A percentile compares a stretch with the other conserved stretches of the same genome.
Evolutionary conservation across 2,329 filamentous ascomycete genomes (phyloP).

Genomic region (Trichophyton verrucosum): DNA sequence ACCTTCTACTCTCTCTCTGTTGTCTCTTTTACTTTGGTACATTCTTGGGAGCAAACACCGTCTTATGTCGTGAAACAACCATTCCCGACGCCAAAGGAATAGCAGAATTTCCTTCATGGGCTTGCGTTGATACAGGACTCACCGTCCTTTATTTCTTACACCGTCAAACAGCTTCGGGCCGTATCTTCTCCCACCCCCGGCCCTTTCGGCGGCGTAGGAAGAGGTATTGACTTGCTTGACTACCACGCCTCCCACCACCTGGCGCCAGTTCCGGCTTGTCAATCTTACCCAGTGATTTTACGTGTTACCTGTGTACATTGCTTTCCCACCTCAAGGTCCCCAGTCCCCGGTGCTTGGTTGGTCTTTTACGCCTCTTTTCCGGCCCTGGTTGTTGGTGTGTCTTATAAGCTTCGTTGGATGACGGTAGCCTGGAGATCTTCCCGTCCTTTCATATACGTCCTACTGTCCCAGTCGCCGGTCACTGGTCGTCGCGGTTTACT

Average conservation of each 20-base stretch:
- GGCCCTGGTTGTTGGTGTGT: background rate
- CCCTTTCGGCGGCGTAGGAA: background rate
- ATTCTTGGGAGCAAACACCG: background rate
- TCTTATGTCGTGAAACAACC: background rate
- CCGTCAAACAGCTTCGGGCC: background rate
- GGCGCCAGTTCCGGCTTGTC: background rate
- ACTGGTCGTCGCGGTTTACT: background rate
- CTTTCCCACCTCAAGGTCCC: background rate
- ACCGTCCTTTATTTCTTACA: background rate
- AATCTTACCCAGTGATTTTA: background rate
- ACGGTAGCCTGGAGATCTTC: slow-evolving; percentile 1
- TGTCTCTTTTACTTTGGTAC: background rate
- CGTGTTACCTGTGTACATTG: background rate
- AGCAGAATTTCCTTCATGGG: background rate
- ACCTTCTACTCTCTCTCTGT: background rate
- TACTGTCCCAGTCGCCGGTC: background rate
- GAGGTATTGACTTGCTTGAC: background rate
- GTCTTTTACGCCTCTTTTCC: background rate
- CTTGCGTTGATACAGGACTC: background rate
- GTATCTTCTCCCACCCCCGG: background rate
- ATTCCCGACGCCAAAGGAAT: background rate
- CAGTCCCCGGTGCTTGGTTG: background rate
- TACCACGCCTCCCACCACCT: background rate
- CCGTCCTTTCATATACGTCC: background rate
- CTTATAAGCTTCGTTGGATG: background rate